These are phyloP conservation scores for Globisporangium nunn DNA, from an alignment of 352 stramenopile species.

Conservation along the genomic window DNA sequence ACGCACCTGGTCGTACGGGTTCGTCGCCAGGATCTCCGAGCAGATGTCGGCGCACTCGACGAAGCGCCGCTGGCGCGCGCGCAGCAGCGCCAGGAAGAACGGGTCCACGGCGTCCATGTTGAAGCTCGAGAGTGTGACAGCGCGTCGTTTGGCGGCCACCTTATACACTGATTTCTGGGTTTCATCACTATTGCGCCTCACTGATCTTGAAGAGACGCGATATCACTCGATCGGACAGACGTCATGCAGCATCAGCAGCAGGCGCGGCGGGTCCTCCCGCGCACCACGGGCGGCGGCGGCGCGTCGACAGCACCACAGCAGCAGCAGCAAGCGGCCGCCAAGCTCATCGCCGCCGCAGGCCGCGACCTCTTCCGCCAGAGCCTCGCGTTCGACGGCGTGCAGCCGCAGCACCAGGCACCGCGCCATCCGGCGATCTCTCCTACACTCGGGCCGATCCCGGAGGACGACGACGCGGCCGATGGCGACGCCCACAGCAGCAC, in stretches of 20 bases:
- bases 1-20: conserved; percentile 76
- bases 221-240: too few relatives aligned
- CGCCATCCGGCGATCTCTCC: conserved; percentile 38
- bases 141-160: too few relatives aligned
- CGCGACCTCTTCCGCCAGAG: conserved; percentile 58
- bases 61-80: conserved; percentile 69
- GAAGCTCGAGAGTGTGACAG: conserved; percentile 3
- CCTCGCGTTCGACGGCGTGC: conserved; percentile 39
- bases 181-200: conserved; percentile 3
- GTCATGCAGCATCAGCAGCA: neutral
- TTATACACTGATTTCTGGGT: too few relatives aligned
- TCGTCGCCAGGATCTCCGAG: conserved; percentile 73
- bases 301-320: too few relatives aligned
- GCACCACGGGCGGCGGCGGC: too few relatives aligned
- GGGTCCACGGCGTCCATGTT: conserved; percentile 77
- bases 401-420: conserved; percentile 23
- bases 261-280: too few relatives aligned
- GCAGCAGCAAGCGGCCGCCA: neutral
- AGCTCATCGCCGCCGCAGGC: conserved; percentile 42
- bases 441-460: conserved; percentile 49
- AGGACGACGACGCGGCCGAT: conserved; percentile 20
- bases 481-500: conserved; percentile 1
- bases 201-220: neutral
- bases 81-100: conserved; percentile 83
- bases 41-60: conserved; percentile 80